phyloP scores from a whole-genome alignment of 2,329 filamentous ascomycete genomes.

The Colletotrichum sp. region DNA sequence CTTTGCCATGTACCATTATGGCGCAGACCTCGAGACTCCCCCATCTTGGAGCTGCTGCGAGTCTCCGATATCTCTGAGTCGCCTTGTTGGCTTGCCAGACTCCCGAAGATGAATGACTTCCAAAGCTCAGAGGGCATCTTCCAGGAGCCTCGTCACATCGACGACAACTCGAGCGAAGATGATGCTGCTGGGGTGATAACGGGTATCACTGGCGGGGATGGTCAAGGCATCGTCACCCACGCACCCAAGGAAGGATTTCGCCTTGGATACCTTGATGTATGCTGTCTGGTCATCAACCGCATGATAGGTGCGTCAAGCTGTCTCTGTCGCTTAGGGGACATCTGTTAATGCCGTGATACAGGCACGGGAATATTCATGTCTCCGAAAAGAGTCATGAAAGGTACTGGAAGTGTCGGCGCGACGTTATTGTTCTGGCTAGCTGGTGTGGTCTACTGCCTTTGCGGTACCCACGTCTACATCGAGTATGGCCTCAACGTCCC shows the following conservation, averaged over 20 bases:
- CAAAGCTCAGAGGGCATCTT: constrained; percentile 22
- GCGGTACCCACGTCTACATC: constrained; percentile 42
- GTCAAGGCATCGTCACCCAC: constrained; percentile 31
- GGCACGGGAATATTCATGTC: constrained; percentile 43
- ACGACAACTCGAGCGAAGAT: constrained; percentile 20
- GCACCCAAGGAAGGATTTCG: constrained; percentile 38
- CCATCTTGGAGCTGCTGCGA: neutral
- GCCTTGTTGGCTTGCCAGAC: neutral
- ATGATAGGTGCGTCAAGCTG: constrained; percentile 37
- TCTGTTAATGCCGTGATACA: constrained; percentile 5
- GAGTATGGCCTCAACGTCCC: constrained; percentile 54
- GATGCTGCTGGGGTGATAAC: constrained; percentile 23
- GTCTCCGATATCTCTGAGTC: neutral
- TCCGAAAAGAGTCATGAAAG: constrained; percentile 35
- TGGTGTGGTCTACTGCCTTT: constrained; percentile 41
- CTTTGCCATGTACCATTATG: neutral
- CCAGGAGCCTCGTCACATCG: constrained; percentile 2
- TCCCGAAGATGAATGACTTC: constrained; percentile 32
- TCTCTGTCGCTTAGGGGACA: neutral
- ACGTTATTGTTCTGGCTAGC: constrained; percentile 45
- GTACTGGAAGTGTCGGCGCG: constrained; percentile 35
- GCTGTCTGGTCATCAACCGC: constrained; percentile 38
- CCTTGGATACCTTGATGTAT: constrained; percentile 39
- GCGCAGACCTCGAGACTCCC: neutral
- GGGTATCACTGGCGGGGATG: neutral